Evolutionary conservation across 2,329 filamentous ascomycete genomes (phyloP).

Genomic region (Plectosphaerella plurivora): DNA sequence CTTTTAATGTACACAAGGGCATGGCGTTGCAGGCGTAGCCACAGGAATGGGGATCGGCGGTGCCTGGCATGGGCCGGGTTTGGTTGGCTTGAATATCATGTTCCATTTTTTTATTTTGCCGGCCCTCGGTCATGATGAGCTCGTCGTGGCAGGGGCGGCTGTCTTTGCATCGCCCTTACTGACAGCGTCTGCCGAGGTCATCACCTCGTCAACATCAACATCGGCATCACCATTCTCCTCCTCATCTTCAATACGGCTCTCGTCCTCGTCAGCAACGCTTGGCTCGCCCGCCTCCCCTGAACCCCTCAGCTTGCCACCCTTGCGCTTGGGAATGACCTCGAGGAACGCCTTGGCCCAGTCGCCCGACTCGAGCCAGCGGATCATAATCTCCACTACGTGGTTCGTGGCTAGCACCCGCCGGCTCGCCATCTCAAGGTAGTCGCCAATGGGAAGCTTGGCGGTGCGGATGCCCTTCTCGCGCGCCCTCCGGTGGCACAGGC

Average conservation of each 20-base stretch:
- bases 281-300: slow-evolving; percentile 17
- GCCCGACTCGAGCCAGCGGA: slow-evolving; percentile 82
- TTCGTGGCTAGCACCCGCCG: slow-evolving; percentile 87
- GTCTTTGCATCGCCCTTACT: neutral
- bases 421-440: slow-evolving; percentile 88
- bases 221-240: slow-evolving; percentile 20
- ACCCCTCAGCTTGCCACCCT: slow-evolving; percentile 67
- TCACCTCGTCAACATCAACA: slow-evolving; percentile 15
- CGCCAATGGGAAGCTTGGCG: slow-evolving; percentile 88
- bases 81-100: no score
- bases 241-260: slow-evolving; percentile 18
- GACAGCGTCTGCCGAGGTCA: slow-evolving; percentile 4
- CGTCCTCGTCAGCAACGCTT: slow-evolving; percentile 17
- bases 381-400: slow-evolving; percentile 95
- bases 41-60: no score
- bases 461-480: slow-evolving; percentile 73
- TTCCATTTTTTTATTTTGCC: no score
- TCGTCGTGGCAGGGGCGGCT: no score
- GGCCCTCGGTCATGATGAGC: no score
- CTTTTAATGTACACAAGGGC: slow-evolving; percentile 32
- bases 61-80: no score
- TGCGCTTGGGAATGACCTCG: slow-evolving; percentile 83
- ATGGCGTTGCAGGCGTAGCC: neutral
- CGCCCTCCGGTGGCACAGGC: slow-evolving; percentile 82
- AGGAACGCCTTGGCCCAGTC: slow-evolving; percentile 92